These are phyloP conservation scores for Lipomyces spencermartinsiae DNA, from an alignment of 805 yeast genomes.

Conservation along the genomic window DNA sequence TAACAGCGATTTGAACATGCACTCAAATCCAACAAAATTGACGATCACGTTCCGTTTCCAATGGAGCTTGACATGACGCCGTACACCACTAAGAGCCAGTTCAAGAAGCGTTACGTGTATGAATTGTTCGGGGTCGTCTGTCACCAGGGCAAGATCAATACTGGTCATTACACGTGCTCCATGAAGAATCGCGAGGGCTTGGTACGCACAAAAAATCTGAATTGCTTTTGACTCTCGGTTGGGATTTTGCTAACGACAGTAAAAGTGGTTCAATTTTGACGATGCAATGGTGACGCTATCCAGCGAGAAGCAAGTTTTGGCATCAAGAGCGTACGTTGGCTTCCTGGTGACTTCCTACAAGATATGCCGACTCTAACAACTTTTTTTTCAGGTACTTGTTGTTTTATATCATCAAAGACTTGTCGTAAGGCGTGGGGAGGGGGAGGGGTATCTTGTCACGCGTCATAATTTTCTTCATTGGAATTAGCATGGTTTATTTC, in stretches of 20 bases:
- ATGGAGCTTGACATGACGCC: slow-evolving; percentile 71
- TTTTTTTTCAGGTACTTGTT: slow-evolving; percentile 26
- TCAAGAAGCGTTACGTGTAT: slow-evolving; percentile 55
- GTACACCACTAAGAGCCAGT: slow-evolving; percentile 49
- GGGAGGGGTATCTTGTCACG: too few species aligned
- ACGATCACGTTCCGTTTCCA: slow-evolving; percentile 75
- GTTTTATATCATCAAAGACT: slow-evolving; percentile 35
- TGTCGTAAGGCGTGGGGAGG: too few species aligned
- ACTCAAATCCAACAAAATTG: slow-evolving; percentile 68
- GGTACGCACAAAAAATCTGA: slow-evolving; percentile 31
- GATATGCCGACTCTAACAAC: background rate
- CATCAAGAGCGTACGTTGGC: slow-evolving; percentile 82
- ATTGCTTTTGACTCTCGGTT: too few species aligned
- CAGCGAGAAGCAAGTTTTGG: slow-evolving; percentile 66
- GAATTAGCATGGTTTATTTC: background rate
- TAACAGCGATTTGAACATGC: slow-evolving; percentile 63
- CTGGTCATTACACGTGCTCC: slow-evolving; percentile 91
- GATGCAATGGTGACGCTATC: slow-evolving; percentile 81
- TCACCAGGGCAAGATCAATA: slow-evolving; percentile 91
- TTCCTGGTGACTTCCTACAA: background rate
- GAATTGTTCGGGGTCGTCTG: slow-evolving; percentile 87
- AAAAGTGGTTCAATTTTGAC: slow-evolving; percentile 85
- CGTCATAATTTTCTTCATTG: background rate
- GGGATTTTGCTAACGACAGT: background rate
- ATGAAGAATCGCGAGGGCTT: slow-evolving; percentile 69